Evolutionary conservation across 2,329 filamentous ascomycete species (phyloP).

Genomic region (Colletotrichum australisinense): DNA sequence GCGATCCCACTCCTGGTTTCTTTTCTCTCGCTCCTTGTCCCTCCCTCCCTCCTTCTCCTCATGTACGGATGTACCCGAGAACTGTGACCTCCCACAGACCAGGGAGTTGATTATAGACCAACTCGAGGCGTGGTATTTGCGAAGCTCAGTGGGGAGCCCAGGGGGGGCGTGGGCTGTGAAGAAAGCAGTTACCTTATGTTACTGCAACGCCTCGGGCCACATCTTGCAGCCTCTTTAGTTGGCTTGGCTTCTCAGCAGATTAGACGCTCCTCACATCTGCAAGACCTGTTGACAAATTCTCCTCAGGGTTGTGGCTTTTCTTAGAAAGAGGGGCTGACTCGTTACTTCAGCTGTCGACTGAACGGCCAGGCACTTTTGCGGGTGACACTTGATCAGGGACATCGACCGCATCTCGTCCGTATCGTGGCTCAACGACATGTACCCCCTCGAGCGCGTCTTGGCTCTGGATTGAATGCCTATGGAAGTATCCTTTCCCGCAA

Average conservation of each 20-base stretch:
- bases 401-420: background rate
- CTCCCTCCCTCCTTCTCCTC: background rate
- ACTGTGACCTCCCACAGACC: slow-evolving; percentile 1
- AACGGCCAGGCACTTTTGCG: background rate
- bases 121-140: background rate
- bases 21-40: slow-evolving; percentile 2
- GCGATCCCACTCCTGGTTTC: slow-evolving; percentile 10
- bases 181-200: background rate
- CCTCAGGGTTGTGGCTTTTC: background rate
- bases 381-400: slow-evolving; percentile 21
- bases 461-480: too few species aligned
- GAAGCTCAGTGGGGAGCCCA: background rate
- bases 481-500: background rate
- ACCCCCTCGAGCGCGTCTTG: background rate
- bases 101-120: background rate
- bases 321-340: background rate
- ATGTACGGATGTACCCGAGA: slow-evolving; percentile 21
- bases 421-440: background rate
- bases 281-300: slow-evolving; percentile 4
- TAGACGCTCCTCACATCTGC: background rate
- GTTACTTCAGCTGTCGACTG: background rate
- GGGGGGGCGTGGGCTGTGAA: background rate
- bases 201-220: background rate
- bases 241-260: background rate
- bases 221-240: background rate